Conservation (phyloP, 306 rosid species). For the Prunus campanulata region DNA sequence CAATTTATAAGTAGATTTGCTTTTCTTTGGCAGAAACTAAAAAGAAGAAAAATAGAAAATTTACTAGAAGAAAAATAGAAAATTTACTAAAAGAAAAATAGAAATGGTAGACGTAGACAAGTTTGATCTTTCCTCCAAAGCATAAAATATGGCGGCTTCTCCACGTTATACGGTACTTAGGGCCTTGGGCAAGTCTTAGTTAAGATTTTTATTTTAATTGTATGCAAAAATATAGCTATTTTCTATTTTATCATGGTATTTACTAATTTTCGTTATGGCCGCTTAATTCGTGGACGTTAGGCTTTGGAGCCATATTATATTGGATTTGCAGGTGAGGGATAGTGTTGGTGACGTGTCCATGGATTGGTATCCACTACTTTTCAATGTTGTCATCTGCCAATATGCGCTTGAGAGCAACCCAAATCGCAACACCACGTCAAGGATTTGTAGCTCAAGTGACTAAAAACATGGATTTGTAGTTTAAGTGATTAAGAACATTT, state of each 20-base stretch:
- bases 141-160: background rate
- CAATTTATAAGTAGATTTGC: background rate
- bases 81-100: background rate
- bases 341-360: slow-evolving; percentile 3
- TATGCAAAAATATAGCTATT: background rate
- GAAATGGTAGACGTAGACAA: background rate
- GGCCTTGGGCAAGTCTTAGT: background rate
- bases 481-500: too few species aligned
- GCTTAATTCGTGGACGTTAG: background rate
- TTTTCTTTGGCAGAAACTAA: too few species aligned
- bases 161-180: background rate
- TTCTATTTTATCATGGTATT: background rate
- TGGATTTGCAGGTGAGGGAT: slow-evolving; percentile 4
- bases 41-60: background rate
- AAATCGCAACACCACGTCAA: too few species aligned
- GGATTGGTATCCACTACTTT: background rate
- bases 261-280: background rate
- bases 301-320: background rate
- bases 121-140: background rate
- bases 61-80: background rate
- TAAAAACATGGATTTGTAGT: too few species aligned
- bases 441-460: too few species aligned
- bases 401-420: too few species aligned
- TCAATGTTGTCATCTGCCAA: too few species aligned
- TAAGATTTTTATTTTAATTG: background rate